Conservation (phyloP, 176 grass and related monocot genomes). For the Cenchrus purpureus region DNA sequence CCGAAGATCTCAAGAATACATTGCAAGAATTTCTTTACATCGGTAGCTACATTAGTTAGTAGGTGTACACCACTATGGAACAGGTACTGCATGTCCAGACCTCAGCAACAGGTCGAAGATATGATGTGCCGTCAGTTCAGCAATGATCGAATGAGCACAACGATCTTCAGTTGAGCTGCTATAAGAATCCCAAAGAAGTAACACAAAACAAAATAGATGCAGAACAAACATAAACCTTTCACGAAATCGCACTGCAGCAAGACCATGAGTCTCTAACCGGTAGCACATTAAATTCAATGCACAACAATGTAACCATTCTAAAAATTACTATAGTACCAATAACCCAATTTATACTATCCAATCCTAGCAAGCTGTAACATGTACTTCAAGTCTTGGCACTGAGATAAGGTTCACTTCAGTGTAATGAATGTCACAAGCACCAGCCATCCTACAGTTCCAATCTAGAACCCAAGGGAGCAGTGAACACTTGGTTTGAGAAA, state of each 20-base stretch:
- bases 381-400: too few relatives aligned
- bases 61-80: too few relatives aligned
- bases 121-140: neutral
- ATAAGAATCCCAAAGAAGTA: constrained; percentile 23
- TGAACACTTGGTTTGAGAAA: neutral
- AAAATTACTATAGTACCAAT: too few relatives aligned
- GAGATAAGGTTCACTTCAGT: too few relatives aligned
- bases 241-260: neutral
- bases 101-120: neutral
- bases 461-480: too few relatives aligned
- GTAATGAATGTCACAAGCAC: neutral
- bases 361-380: too few relatives aligned
- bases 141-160: neutral
- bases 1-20: neutral
- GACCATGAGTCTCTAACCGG: neutral
- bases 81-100: neutral
- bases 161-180: constrained; percentile 7
- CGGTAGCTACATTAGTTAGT: neutral
- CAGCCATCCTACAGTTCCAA: neutral
- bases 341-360: too few relatives aligned
- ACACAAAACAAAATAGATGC: neutral
- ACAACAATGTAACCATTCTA: neutral
- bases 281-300: neutral
- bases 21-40: neutral
- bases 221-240: neutral